These are phyloP conservation scores for Plantago ovata DNA, from an alignment of 257 asterid species.

Conservation along the genomic window DNA sequence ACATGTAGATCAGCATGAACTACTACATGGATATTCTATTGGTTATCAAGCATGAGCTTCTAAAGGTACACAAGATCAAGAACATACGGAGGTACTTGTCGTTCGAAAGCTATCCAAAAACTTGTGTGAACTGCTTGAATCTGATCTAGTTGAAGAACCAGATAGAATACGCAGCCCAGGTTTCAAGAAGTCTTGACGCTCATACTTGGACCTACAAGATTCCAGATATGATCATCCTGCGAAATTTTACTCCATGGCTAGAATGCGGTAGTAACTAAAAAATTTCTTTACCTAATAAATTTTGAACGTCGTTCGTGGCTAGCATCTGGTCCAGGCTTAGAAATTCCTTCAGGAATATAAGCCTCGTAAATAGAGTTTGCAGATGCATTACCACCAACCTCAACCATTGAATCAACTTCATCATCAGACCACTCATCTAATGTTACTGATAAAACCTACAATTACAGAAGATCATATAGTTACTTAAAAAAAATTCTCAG, in stretches of 20 bases:
- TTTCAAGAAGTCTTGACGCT: constrained; percentile 88
- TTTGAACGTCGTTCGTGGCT: constrained; percentile 67
- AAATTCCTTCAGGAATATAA: constrained; percentile 77
- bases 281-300: constrained; percentile 56
- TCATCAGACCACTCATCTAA: constrained; percentile 96
- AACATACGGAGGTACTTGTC: constrained; percentile 71
- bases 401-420: constrained; percentile 81
- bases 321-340: constrained; percentile 83
- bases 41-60: neutral
- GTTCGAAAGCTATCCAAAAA: constrained; percentile 45
- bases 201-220: constrained; percentile 80
- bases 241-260: neutral
- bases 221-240: neutral
- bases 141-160: constrained; percentile 32
- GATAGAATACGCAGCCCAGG: constrained; percentile 88
- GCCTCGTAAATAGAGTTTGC: constrained; percentile 96
- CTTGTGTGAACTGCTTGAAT: constrained; percentile 49
- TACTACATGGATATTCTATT: neutral
- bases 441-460: constrained; percentile 93
- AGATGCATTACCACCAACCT: constrained; percentile 91
- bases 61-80: neutral
- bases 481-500: neutral
- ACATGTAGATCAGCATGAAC: constrained; percentile 7
- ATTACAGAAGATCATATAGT: constrained; percentile 9
- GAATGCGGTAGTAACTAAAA: neutral